Conservation (phyloP, 352 stramenopile genomes). For the Globisporangium splendens region DNA sequence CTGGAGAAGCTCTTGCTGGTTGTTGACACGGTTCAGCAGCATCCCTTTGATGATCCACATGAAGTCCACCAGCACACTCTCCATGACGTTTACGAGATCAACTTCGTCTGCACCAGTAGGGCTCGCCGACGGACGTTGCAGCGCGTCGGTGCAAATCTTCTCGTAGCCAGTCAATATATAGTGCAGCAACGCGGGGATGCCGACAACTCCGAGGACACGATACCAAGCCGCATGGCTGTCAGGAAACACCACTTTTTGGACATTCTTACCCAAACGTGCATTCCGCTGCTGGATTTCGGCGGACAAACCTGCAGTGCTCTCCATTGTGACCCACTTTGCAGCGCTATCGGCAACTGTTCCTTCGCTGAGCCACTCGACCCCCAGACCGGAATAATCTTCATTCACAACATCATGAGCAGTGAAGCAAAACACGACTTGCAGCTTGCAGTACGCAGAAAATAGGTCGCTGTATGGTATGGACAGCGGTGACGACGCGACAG, state of each 20-base stretch:
- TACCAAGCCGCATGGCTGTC: conserved; percentile 52
- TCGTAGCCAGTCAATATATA: conserved; percentile 62
- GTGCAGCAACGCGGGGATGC: conserved; percentile 51
- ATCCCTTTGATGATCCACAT: conserved; percentile 69
- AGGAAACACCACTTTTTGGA: conserved; percentile 37
- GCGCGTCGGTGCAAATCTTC: conserved; percentile 13
- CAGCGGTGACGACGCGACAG: conserved; percentile 37
- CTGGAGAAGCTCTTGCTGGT: conserved; percentile 54
- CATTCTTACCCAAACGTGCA: conserved; percentile 52
- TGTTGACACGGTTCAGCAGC: conserved; percentile 45
- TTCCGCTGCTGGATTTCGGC: conserved; percentile 78
- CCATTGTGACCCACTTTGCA: conserved; percentile 65
- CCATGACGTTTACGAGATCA: conserved; percentile 24
- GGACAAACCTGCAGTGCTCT: conserved; percentile 45
- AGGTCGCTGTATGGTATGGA: conserved; percentile 33
- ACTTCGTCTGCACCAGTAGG: background rate
- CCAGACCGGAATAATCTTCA: conserved; percentile 53
- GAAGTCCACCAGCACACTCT: conserved; percentile 56
- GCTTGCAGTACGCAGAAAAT: conserved; percentile 42
- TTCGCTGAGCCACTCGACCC: conserved; percentile 72
- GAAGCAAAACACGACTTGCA: conserved; percentile 77
- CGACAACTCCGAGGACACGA: conserved; percentile 48
- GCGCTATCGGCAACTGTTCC: conserved; percentile 33
- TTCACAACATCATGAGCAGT: conserved; percentile 54
- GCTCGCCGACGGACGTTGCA: background rate